These are phyloP conservation scores for Onygenales sp. DNA, from an alignment of 2,329 filamentous ascomycete genomes.

Conservation along the genomic window DNA sequence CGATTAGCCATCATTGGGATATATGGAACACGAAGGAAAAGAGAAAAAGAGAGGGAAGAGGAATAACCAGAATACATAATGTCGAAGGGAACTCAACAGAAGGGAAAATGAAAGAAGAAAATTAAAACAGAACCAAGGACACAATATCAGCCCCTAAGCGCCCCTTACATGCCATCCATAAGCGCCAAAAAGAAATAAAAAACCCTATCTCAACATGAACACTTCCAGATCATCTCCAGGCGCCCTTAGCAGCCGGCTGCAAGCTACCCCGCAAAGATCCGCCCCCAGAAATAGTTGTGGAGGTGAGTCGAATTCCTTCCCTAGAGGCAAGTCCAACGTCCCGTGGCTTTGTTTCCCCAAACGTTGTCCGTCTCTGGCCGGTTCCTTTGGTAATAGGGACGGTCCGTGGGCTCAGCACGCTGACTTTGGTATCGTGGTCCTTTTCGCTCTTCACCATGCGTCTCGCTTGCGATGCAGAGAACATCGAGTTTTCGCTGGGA, in stretches of 20 bases:
- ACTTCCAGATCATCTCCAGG: conserved; percentile 17
- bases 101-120: not conserved
- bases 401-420: conserved; percentile 53
- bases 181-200: conserved; percentile 4
- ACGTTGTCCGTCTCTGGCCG: conserved; percentile 31
- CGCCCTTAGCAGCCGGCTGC: conserved; percentile 17
- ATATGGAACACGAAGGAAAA: not conserved
- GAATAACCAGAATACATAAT: not conserved
- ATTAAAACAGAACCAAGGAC: not conserved
- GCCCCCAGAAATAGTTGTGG: conserved; percentile 25
- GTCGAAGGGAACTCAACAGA: not conserved
- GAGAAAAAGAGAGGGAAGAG: not conserved
- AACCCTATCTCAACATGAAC: not conserved
- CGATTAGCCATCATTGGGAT: not conserved
- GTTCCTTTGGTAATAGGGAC: conserved; percentile 49
- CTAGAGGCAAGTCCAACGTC: conserved; percentile 29
- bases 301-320: conserved; percentile 30
- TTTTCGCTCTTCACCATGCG: conserved; percentile 57
- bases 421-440: conserved; percentile 44
- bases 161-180: not conserved
- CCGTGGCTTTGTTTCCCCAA: conserved; percentile 31
- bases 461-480: conserved; percentile 56
- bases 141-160: conserved; percentile 1
- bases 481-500: conserved; percentile 46
- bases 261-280: conserved; percentile 23